A percentile compares a stretch with the other conserved stretches of the same genome.
These are phyloP conservation scores for Guadua angustifolia DNA, from an alignment of 176 grass and related monocot genomes.

Conservation along the genomic window DNA sequence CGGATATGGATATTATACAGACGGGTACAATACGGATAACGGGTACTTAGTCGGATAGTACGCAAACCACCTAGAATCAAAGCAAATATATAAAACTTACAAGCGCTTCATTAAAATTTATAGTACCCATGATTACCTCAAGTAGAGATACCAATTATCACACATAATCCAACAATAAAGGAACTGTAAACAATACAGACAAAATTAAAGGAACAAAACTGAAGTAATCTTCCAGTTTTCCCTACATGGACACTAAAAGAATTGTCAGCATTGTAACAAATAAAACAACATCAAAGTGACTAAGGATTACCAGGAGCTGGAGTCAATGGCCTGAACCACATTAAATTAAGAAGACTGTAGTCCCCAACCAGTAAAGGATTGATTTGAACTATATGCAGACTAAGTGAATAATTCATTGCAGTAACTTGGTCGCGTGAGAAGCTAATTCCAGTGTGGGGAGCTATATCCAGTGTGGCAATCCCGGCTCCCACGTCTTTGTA, in stretches of 20 bases:
- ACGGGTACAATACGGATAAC: no score
- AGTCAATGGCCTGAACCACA: slow-evolving; percentile 71
- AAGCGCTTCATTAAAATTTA: no score
- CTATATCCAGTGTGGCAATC: slow-evolving; percentile 96
- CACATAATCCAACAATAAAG: no score
- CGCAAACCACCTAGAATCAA: no score
- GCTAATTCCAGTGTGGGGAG: slow-evolving; percentile 82
- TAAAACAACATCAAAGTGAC: slow-evolving; percentile 38
- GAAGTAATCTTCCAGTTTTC: slow-evolving; percentile 2
- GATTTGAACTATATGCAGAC: slow-evolving; percentile 66
- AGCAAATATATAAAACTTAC: no score
- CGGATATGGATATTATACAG: no score
- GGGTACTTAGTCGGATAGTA: no score
- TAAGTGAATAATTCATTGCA: slow-evolving; percentile 77
- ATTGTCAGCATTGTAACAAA: slow-evolving; percentile 34
- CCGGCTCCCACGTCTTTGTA: slow-evolving; percentile 57
- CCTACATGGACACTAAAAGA: slow-evolving; percentile 40
- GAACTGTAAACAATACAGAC: slow-evolving; percentile 30
- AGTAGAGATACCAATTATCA: no score
- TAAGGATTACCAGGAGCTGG: slow-evolving; percentile 70
- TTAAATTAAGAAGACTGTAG: slow-evolving; percentile 94
- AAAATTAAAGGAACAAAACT: slow-evolving; percentile 23
- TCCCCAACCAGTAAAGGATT: slow-evolving; percentile 80
- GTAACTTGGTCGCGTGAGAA: slow-evolving; percentile 67
- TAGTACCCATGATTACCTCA: no score